Base-by-base conservation (phyloP, 257 asterid genomes). In the Avicennia marina region DNA sequence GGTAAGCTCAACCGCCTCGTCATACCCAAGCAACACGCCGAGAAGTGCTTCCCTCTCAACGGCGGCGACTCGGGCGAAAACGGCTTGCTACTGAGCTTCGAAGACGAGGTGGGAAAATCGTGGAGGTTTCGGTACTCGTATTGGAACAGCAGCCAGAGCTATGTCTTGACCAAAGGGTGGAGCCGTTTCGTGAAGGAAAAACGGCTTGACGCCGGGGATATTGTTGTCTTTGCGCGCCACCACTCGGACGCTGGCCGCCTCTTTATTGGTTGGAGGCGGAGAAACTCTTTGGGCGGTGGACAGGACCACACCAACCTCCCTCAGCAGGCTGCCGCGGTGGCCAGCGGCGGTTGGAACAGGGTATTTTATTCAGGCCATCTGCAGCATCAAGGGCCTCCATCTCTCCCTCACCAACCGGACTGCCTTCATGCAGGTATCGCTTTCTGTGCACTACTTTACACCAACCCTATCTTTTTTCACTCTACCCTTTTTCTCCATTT, bases 1-100 rank as follows among this genome's bases (percentile, higher is more conserved):
- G 98, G 98, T 0, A 87, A 90, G 78, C 89, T 90, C 21, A 90
- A 90, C 82, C 94, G 98, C 19, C 85, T 90, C 4, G 98, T 90
- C 2, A 87, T 90, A 24, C 98, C 98, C 0, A 90, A 90, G 62
- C 96, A 87, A 54, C 83, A 90, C 60, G 98, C 98, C 6, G 98
- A 90, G 77, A 84, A 70, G 56, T 73, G 78, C 54, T 84, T 90
- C 11, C 98, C 98, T 0, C 45, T 82, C 19, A 72, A 61, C 63
- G 82, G 83, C 60, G 62, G 66, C 18, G 60, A 64, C 17, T 15
- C 74, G 0, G 74, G 69, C 1, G 89, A 81, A 1, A 86, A 81
- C 15, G 95, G 94, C 0, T 48, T 82, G 53, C 62, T 84, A 0
- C 57, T 90, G 43, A 73, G 85, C 42, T 90, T 90, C 59, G 96